Base-by-base conservation (phyloP, 2,329 filamentous ascomycete genomes). In the Nemania sp. region DNA sequence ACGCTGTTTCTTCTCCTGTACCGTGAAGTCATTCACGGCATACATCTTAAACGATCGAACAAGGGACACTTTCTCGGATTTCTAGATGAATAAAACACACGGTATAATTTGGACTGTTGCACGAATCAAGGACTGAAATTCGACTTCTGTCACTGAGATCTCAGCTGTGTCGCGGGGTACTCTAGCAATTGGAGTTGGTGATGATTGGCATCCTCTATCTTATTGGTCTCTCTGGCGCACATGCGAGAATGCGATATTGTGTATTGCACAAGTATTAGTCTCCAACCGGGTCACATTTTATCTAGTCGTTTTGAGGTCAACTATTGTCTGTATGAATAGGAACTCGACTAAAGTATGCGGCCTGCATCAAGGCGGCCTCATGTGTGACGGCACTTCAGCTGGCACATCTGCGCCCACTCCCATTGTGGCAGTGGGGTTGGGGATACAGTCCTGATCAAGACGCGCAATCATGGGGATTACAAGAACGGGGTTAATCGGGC, bases 1-100 rank as follows among this genome's bases (percentile, higher is more conserved):
- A 15, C 40, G 49, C n/a, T 49, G 41, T 24, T 22, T 37, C 20
- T 48, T 52, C 42, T 52, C 52, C 36, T 56, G 52, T 11, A 47
- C 14, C 9, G 17, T 19, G 23, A 34, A 11, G 22, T 36, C 17
- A 1, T 36, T 5, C 3, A 50, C 15, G 8, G 11, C 3, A 6
- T 19, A 17, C 48, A 50, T 50, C 3, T 9, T 44, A 1, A 22
- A 42, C 11, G 20, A 23, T 17, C 9, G 9, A 9, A n/a, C 11
- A 17, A 26, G 20, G 17, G 2, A 19, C 8, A 5, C 12, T 1
- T 3, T n/a, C n/a, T 20, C 15, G n/a, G 20, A 9, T 9, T 6
- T 43, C 5, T 12, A 14, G 17, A 33, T 15, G 41, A 5, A 23
- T 9, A 37, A 37, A 19, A 8, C 15, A 19, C 15, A 19, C 7